phyloP scores from a whole-genome alignment of 495 filamentous ascomycete genomes.

The Penicillium arizonense region DNA sequence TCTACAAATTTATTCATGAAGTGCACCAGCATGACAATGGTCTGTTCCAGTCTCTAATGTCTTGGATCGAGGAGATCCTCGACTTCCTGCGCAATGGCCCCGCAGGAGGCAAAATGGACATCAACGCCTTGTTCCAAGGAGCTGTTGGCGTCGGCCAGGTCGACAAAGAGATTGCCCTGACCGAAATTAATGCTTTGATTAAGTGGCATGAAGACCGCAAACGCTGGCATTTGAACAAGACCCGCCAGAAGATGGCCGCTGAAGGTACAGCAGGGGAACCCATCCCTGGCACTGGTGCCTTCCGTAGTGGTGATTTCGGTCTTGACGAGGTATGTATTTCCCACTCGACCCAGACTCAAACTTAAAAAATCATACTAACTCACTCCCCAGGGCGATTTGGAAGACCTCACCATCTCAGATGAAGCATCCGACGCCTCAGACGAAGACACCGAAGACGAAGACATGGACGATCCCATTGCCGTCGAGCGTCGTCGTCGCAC shows the following conservation, averaged over 20 bases:
- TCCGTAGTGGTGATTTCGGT: constrained; percentile 82
- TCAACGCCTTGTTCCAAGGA: constrained; percentile 87
- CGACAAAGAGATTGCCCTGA: constrained; percentile 67
- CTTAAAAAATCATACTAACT: constrained; percentile 12
- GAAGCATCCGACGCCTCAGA: constrained; percentile 63
- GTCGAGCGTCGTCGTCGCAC: constrained; percentile 75
- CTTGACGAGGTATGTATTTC: constrained; percentile 63
- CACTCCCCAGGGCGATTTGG: constrained; percentile 58
- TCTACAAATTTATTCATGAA: constrained; percentile 98
- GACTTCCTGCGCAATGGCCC: constrained; percentile 89
- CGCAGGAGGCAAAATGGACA: constrained; percentile 73
- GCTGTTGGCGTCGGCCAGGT: constrained; percentile 65
- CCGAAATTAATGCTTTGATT: constrained; percentile 81
- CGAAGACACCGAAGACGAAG: constrained; percentile 73
- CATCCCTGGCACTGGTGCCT: constrained; percentile 52
- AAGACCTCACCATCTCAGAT: constrained; percentile 77
- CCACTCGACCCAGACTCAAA: neutral
- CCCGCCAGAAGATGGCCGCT: constrained; percentile 96
- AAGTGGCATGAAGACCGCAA: constrained; percentile 93
- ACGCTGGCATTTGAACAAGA: constrained; percentile 97
- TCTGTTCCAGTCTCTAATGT: constrained; percentile 92
- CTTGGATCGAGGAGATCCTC: constrained; percentile 95
- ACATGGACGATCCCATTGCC: constrained; percentile 74
- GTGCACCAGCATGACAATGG: constrained; percentile 98
- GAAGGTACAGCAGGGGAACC: constrained; percentile 54